These are phyloP conservation scores for Boletellus ananiceps DNA, from an alignment of 768 basidiomycete genomes.

Conservation along the genomic window DNA sequence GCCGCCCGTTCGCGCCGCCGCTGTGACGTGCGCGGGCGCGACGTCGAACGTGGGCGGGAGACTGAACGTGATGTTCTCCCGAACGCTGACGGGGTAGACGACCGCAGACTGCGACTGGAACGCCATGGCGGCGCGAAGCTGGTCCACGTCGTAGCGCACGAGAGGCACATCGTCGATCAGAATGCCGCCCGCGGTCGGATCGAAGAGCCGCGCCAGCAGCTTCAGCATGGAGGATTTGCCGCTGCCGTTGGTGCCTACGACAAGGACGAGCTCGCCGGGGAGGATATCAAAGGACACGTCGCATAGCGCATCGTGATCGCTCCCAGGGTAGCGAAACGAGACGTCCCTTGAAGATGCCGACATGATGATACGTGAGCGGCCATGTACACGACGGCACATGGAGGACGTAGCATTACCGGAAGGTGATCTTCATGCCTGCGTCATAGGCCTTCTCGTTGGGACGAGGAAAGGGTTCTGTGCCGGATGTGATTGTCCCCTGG, in stretches of 20 bases:
- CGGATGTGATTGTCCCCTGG: conserved; percentile 14
- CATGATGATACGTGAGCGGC: background rate
- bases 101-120: conserved; percentile 48
- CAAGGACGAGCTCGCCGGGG: conserved; percentile 28
- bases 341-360: conserved; percentile 10
- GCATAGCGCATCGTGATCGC: conserved; percentile 18
- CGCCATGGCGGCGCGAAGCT: conserved; percentile 42
- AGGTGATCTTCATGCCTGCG: conserved; percentile 26
- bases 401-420: conserved; percentile 13
- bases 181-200: conserved; percentile 41
- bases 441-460: background rate
- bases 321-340: conserved; percentile 22
- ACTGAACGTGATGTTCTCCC: conserved; percentile 40
- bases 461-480: conserved; percentile 20
- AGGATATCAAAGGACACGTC: conserved; percentile 26
- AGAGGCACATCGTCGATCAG: conserved; percentile 42
- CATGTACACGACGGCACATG: background rate
- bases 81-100: conserved; percentile 45
- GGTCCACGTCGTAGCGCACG: conserved; percentile 32
- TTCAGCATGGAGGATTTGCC: conserved; percentile 39
- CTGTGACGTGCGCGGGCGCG: conserved; percentile 19
- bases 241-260: conserved; percentile 29
- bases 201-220: conserved; percentile 46
- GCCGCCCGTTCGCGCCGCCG: conserved; percentile 32
- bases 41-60: conserved; percentile 11